Evolutionary conservation across 1,139 yeast species (phyloP).

Genomic region (Torulaspora pretoriensis): DNA sequence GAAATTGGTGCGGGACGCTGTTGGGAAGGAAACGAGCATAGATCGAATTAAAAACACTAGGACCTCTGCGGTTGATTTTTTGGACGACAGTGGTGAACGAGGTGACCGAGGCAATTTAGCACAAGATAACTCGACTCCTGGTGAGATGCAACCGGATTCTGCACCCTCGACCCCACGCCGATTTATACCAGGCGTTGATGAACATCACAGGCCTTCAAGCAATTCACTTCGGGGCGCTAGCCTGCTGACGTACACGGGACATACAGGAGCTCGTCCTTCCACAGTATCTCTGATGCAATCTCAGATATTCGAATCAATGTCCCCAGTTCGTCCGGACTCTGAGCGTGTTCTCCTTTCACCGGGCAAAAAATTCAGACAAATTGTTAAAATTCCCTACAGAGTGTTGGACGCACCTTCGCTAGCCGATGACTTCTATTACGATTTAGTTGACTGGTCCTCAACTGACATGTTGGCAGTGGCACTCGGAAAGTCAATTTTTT

Average conservation of each 20-base stretch:
- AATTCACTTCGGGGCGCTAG: conserved; percentile 47
- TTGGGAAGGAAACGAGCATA: conserved; percentile 28
- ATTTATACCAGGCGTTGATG: conserved; percentile 22
- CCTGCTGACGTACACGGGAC: conserved; percentile 67
- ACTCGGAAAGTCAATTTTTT: conserved; percentile 77
- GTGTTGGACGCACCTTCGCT: conserved; percentile 96
- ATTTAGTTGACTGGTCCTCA: conserved; percentile 93
- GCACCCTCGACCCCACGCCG: conserved; percentile 41
- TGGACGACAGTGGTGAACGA: conserved; percentile 10
- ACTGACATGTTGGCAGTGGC: conserved; percentile 89
- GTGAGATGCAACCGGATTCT: conserved; percentile 30
- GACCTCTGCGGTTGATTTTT: conserved; percentile 7
- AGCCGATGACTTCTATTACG: conserved; percentile 88
- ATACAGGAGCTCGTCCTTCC: conserved; percentile 57
- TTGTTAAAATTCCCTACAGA: conserved; percentile 83
- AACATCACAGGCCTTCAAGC: conserved; percentile 44
- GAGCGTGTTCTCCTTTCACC: conserved; percentile 78
- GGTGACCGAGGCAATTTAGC: conserved; percentile 25
- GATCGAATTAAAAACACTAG: conserved; percentile 32
- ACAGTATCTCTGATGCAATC: conserved; percentile 59
- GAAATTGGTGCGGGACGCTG: conserved; percentile 42
- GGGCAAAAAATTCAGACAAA: conserved; percentile 69
- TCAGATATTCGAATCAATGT: conserved; percentile 57
- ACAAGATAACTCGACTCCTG: conserved; percentile 19
- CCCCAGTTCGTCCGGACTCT: conserved; percentile 88